phyloP scores from a whole-genome alignment of 768 basidiomycete species.

The Termitomyces sp. region DNA sequence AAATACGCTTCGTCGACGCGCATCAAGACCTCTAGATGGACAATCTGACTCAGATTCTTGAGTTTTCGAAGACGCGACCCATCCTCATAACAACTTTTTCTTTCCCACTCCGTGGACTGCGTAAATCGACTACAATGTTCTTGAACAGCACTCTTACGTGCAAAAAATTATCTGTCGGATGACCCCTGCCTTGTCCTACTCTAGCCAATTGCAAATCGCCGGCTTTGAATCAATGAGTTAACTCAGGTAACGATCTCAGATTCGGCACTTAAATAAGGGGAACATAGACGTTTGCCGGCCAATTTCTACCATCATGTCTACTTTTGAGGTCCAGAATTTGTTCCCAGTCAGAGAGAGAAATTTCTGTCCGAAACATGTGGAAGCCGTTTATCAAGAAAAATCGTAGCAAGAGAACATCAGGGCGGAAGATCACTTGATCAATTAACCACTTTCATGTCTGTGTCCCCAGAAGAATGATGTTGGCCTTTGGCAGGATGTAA shows the following conservation, averaged over 20 bases:
- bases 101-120: neutral
- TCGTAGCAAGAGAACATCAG: constrained; percentile 21
- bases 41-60: constrained; percentile 25
- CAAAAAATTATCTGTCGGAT: neutral
- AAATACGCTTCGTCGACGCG: constrained; percentile 41
- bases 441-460: too few species aligned
- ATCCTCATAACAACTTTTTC: neutral
- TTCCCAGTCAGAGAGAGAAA: constrained; percentile 45
- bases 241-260: neutral
- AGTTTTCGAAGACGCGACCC: neutral
- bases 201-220: neutral
- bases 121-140: neutral
- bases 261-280: neutral
- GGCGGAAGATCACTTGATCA: neutral
- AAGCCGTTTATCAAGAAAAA: constrained; percentile 58
- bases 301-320: constrained; percentile 26
- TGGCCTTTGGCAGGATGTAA: too few species aligned
- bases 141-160: neutral
- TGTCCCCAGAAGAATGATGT: constrained; percentile 27
- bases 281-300: neutral
- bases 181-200: neutral
- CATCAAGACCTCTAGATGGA: constrained; percentile 35
- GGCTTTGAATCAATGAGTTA: neutral
- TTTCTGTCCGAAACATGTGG: constrained; percentile 66
- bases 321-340: constrained; percentile 31